These are phyloP conservation scores for Elymus sibiricus DNA, from an alignment of 176 grass and related monocot genomes.

Conservation along the genomic window DNA sequence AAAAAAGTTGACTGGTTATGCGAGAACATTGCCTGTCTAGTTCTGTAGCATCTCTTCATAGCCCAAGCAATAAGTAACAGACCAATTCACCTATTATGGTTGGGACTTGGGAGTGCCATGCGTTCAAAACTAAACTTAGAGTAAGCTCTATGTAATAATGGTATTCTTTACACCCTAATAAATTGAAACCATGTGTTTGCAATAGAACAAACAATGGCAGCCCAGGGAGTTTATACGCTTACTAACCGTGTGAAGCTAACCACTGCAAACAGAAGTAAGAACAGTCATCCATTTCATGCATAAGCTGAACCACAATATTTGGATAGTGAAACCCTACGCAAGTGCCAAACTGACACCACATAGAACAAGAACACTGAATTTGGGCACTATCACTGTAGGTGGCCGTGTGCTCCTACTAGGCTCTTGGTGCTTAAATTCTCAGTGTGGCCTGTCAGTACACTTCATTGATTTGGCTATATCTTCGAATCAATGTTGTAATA, in stretches of 20 bases:
- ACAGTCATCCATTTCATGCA: background rate
- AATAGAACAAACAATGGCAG: slow-evolving; percentile 3
- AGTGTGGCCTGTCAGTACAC: background rate
- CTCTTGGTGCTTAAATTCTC: background rate
- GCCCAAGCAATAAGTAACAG: background rate
- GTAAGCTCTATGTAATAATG: background rate
- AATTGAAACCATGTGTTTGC: background rate
- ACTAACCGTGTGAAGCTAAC: slow-evolving; percentile 3
- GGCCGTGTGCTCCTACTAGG: background rate
- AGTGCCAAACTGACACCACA: background rate
- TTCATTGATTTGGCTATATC: background rate
- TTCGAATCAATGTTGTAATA: background rate
- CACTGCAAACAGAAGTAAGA: slow-evolving; percentile 3
- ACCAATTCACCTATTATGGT: background rate
- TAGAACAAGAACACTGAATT: background rate
- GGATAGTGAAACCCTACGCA: background rate
- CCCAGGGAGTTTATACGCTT: background rate
- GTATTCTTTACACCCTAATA: background rate
- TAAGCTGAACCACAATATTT: background rate
- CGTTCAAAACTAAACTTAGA: background rate
- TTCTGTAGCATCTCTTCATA: background rate
- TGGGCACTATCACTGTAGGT: background rate
- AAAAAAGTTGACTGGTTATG: background rate
- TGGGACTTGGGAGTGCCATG: background rate
- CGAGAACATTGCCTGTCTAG: too few relatives aligned